phyloP scores from a whole-genome alignment of 148 eudicot species.

The Silene uniflora region DNA sequence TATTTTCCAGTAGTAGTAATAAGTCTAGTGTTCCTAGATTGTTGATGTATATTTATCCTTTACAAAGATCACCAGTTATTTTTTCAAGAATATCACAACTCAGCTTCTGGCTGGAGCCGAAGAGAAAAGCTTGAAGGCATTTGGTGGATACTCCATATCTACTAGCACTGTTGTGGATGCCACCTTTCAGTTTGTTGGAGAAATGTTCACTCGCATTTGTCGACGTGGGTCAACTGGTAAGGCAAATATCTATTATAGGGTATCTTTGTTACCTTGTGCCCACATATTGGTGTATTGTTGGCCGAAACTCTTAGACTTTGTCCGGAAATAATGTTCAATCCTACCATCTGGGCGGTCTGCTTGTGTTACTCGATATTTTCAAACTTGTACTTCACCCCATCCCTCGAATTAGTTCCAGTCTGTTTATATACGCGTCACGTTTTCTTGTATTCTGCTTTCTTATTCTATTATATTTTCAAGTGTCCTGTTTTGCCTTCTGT shows the following conservation, averaged over 20 bases:
- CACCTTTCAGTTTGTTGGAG: conserved; percentile 58
- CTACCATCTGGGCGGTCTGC: neutral
- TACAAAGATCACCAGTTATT: conserved; percentile 46
- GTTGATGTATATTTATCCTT: conserved; percentile 34
- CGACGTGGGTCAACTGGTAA: conserved; percentile 94
- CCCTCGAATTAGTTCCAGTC: neutral
- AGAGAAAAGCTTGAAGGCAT: conserved; percentile 39
- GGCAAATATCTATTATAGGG: conserved; percentile 9
- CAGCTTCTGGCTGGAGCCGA: conserved; percentile 73
- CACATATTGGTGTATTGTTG: neutral
- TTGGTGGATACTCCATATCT: conserved; percentile 19
- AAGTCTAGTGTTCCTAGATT: neutral
- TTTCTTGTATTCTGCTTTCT: neutral
- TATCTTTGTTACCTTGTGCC: neutral
- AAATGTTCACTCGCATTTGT: conserved; percentile 69
- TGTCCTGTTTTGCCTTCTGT: neutral
- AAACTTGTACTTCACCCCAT: neutral
- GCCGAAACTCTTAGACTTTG: neutral
- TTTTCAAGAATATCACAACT: conserved; percentile 49
- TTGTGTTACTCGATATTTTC: neutral
- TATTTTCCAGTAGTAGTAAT: neutral
- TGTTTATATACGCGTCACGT: neutral
- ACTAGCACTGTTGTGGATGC: conserved; percentile 32
- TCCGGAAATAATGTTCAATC: conserved; percentile 4
- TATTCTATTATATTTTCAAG: neutral